These are phyloP conservation scores for Metarhizium anisopliae DNA, from an alignment of 2,329 filamentous ascomycete genomes.

Conservation along the genomic window DNA sequence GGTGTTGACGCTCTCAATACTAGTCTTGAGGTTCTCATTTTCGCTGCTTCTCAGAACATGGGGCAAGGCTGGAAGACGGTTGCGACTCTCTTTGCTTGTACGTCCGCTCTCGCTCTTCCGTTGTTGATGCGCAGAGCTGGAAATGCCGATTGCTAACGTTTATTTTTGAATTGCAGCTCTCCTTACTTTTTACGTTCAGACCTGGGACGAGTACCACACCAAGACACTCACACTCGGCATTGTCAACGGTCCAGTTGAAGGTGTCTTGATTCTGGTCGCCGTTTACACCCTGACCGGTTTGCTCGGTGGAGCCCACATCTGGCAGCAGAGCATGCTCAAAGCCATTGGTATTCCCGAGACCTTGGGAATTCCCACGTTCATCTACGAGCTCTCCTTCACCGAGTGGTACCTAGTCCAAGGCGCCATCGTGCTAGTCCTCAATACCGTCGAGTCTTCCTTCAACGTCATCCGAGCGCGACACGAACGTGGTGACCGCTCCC, in stretches of 20 bases:
- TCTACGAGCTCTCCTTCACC: conserved; percentile 79
- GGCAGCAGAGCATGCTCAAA: conserved; percentile 73
- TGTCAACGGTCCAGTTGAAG: conserved; percentile 91
- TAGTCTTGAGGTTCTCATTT: conserved; percentile 84
- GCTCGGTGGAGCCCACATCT: conserved; percentile 84
- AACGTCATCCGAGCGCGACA: conserved; percentile 81
- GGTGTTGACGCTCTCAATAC: conserved; percentile 96
- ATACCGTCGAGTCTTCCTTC: conserved; percentile 68
- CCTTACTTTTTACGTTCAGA: conserved; percentile 96
- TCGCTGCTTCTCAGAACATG: conserved; percentile 85
- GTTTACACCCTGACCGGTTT: conserved; percentile 79
- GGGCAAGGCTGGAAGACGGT: conserved; percentile 89
- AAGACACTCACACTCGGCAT: conserved; percentile 88
- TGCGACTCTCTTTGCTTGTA: conserved; percentile 72
- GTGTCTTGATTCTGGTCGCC: conserved; percentile 71
- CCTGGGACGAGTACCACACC: conserved; percentile 99
- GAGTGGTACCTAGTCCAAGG: conserved; percentile 92
- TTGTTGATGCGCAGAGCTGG: not conserved
- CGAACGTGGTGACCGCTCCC: conserved; percentile 60
- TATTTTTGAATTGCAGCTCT: conserved; percentile 45
- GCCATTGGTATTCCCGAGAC: conserved; percentile 60
- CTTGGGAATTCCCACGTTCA: conserved; percentile 53
- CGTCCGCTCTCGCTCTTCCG: conserved; percentile 17
- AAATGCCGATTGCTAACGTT: not conserved
- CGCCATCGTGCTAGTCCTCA: conserved; percentile 69